phyloP scores from a whole-genome alignment of 768 basidiomycete species.

The Pleurotus pulmonarius region DNA sequence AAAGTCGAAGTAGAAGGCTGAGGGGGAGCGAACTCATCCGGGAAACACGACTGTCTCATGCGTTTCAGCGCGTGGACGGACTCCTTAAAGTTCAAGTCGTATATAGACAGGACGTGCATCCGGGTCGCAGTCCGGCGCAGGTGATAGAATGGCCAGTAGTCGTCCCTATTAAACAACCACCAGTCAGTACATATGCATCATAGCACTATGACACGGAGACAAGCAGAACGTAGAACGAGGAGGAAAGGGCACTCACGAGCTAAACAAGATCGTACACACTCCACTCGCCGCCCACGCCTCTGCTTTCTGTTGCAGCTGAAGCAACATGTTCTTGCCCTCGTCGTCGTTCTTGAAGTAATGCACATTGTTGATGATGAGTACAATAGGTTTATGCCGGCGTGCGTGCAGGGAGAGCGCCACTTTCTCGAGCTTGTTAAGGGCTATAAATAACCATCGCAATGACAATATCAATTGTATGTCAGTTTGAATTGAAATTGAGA shows the following conservation, averaged over 20 bases:
- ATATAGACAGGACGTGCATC: constrained; percentile 51
- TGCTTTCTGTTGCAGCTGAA: constrained; percentile 83
- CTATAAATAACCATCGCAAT: constrained; percentile 24
- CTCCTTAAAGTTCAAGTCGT: constrained; percentile 61
- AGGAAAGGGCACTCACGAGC: constrained; percentile 43
- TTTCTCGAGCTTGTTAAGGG: constrained; percentile 81
- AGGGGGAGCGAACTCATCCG: constrained; percentile 15
- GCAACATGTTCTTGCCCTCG: constrained; percentile 71
- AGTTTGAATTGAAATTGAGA: too few relatives aligned
- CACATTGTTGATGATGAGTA: constrained; percentile 79
- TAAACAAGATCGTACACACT: constrained; percentile 71
- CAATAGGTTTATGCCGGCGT: constrained; percentile 61
- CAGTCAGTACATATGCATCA: too few relatives aligned
- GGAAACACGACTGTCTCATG: constrained; percentile 32
- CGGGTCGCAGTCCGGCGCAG: constrained; percentile 45
- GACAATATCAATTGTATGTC: too few relatives aligned
- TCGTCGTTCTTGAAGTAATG: constrained; percentile 76
- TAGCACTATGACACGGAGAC: constrained; percentile 1
- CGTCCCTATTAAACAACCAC: constrained; percentile 36
- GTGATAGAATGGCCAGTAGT: constrained; percentile 76
- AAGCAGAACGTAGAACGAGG: constrained; percentile 6
- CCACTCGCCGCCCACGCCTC: constrained; percentile 84
- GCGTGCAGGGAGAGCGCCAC: constrained; percentile 67
- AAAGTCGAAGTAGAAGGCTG: constrained; percentile 4
- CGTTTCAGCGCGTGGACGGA: constrained; percentile 52